Conservation (phyloP, 306 rosid species). For the Quercus glauca region DNA sequence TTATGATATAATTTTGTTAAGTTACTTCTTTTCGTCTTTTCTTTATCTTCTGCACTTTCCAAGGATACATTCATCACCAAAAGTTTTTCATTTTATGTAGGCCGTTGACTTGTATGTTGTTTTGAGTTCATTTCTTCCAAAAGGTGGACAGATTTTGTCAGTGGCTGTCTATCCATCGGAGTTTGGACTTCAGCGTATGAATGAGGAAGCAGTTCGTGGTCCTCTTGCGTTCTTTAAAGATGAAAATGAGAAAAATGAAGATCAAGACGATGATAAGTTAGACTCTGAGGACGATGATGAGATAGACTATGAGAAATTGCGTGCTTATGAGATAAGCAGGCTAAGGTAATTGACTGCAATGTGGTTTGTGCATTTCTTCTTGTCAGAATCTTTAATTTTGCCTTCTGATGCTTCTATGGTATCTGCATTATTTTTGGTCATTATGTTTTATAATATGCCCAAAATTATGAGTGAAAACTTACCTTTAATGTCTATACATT, state of each 20-base stretch:
- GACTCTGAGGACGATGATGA: constrained; percentile 29
- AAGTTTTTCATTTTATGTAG: constrained; percentile 32
- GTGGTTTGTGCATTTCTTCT: not conserved
- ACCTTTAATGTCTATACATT: not conserved
- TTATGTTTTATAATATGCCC: not conserved
- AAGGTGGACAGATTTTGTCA: constrained; percentile 65
- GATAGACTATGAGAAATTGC: constrained; percentile 62
- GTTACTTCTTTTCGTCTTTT: not conserved
- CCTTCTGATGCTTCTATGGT: not conserved
- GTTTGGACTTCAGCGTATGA: constrained; percentile 85
- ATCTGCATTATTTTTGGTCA: not conserved
- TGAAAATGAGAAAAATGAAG: constrained; percentile 38
- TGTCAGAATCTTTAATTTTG: not conserved
- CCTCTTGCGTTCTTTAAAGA: constrained; percentile 74
- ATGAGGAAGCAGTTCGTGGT: constrained; percentile 83
- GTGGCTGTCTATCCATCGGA: constrained; percentile 87
- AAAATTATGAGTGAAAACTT: not conserved
- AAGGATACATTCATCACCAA: not conserved
- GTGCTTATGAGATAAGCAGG: constrained; percentile 73
- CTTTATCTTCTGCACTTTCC: not conserved
- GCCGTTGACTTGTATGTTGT: constrained; percentile 73
- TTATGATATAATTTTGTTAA: constrained; percentile 9
- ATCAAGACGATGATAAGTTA: constrained; percentile 25
- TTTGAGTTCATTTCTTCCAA: constrained; percentile 67
- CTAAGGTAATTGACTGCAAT: constrained; percentile 47